Percentiles rank a stretch among this genome's conserved stretches.
Evolutionary conservation across 176 grass and related monocot genomes (phyloP).

Genomic region (maize (Zea mays)): DNA sequence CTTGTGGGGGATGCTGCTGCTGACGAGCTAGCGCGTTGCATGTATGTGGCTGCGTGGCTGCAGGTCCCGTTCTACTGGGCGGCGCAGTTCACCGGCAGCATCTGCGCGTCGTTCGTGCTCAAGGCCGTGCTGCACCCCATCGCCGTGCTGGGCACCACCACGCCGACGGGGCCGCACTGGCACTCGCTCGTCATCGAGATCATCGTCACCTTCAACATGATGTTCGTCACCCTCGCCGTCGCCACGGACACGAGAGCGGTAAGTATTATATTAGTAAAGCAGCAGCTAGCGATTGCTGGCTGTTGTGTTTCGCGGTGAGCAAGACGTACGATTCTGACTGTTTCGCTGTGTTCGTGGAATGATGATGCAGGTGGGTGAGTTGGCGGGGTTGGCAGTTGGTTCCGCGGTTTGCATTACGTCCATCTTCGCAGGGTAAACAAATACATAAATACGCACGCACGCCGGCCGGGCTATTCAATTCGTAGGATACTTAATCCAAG

Average conservation of each 20-base stretch:
- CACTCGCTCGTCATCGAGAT: slow-evolving; percentile 75
- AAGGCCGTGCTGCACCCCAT: slow-evolving; percentile 76
- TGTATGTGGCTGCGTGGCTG: neutral
- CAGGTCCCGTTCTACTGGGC: slow-evolving; percentile 98
- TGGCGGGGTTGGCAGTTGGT: slow-evolving; percentile 93
- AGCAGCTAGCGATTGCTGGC: too few relatives aligned
- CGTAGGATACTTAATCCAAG: neutral
- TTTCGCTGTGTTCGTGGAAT: neutral
- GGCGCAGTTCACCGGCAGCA: slow-evolving; percentile 81
- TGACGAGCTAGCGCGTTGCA: neutral
- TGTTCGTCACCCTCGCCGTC: slow-evolving; percentile 93
- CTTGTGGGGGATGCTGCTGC: too few relatives aligned
- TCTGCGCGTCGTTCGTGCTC: slow-evolving; percentile 76
- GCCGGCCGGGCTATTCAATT: slow-evolving; percentile 6
- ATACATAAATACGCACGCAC: neutral
- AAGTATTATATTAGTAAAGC: neutral
- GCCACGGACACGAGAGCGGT: slow-evolving; percentile 88
- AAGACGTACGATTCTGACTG: neutral
- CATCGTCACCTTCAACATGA: slow-evolving; percentile 96
- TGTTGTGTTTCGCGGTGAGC: neutral
- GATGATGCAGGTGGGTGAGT: slow-evolving; percentile 76
- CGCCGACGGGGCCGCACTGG: slow-evolving; percentile 56
- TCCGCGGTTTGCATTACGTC: slow-evolving; percentile 98
- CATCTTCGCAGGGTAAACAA: slow-evolving; percentile 87
- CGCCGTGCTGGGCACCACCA: slow-evolving; percentile 58